Conservation (phyloP, 2,329 filamentous ascomycete genomes). For the Trichoderma semiorbis region DNA sequence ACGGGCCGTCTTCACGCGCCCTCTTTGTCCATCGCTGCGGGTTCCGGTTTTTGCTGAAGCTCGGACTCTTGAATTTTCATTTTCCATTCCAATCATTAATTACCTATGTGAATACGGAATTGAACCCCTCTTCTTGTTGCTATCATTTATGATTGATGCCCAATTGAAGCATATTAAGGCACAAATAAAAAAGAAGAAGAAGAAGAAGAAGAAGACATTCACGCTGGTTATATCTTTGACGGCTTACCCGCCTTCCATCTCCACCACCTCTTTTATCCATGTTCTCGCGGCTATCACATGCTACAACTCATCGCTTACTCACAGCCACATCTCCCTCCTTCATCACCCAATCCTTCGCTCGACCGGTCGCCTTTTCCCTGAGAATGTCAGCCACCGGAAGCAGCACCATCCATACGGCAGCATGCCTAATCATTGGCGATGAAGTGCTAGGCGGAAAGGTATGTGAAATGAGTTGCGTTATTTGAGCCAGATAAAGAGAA, state of each 20-base stretch:
- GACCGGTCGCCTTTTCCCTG: slow-evolving; percentile 23
- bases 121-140: background rate
- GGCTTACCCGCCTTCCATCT: background rate
- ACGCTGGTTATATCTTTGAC: background rate
- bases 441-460: slow-evolving; percentile 95
- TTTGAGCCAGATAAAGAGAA: background rate
- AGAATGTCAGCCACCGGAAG: slow-evolving; percentile 49
- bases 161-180: background rate
- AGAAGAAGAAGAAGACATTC: background rate
- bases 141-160: no score
- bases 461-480: slow-evolving; percentile 18
- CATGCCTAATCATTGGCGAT: slow-evolving; percentile 93
- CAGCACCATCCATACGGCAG: slow-evolving; percentile 78
- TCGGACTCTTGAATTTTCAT: background rate
- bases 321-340: slow-evolving; percentile 32
- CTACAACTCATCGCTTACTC: slow-evolving; percentile 63
- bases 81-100: background rate
- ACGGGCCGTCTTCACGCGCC: slow-evolving; percentile 9
- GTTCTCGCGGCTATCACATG: slow-evolving; percentile 72
- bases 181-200: background rate
- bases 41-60: background rate
- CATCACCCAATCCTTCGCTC: slow-evolving; percentile 17
- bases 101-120: background rate
- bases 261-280: slow-evolving; percentile 42
- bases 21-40: background rate